phyloP scores from a whole-genome alignment of 148 eudicot genomes.

The Amaranthus hypochondriacus region DNA sequence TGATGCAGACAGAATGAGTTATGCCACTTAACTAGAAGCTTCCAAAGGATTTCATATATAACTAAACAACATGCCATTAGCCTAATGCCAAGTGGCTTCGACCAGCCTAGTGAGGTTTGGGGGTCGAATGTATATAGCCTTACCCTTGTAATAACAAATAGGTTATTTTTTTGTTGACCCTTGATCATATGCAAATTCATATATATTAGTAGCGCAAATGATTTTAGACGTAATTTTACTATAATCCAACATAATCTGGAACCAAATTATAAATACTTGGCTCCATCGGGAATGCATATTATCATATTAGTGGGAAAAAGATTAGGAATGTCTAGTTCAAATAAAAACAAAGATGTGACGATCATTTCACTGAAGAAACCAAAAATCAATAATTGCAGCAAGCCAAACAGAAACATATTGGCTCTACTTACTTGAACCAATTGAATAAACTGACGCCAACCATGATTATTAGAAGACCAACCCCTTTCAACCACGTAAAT shows the following conservation, averaged over 20 bases:
- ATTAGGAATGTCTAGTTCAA: background rate
- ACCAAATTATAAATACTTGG: no score
- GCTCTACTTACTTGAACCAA: conserved; percentile 88
- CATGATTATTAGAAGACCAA: conserved; percentile 72
- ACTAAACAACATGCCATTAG: background rate
- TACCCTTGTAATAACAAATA: no score
- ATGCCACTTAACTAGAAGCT: background rate
- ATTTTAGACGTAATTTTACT: no score
- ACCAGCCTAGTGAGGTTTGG: no score
- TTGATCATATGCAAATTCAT: no score
- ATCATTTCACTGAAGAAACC: background rate
- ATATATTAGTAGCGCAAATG: no score
- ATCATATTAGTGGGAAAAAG: background rate
- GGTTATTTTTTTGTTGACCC: no score
- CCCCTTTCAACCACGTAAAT: conserved; percentile 89
- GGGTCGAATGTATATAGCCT: no score
- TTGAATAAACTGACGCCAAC: conserved; percentile 94
- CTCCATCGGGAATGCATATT: no score
- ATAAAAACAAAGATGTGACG: background rate
- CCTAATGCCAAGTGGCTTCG: no score
- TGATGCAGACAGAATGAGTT: background rate
- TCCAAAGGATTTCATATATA: background rate
- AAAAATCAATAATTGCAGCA: background rate
- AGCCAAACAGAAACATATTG: background rate
- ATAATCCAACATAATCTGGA: no score